Evolutionary conservation across 805 yeast genomes (phyloP), one percentile per base, ranked within the genome.

Genomic region (Isabelozyma pseudorhagii): DNA sequence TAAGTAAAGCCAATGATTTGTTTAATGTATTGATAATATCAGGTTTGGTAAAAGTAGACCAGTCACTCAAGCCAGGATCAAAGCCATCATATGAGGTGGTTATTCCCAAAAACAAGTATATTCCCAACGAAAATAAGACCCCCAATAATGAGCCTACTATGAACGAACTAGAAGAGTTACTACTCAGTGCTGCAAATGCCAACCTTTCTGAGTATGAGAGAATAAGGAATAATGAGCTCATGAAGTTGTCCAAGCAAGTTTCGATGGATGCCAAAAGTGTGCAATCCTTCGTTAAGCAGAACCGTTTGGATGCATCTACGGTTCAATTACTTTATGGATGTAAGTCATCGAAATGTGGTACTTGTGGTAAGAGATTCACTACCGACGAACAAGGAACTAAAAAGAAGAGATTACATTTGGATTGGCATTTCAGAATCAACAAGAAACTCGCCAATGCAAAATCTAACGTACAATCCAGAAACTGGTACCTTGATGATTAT

Each of bases 371-470:
- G 64, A 71, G 99, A 54, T 94, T 90, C 63, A 75, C 81, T 3
- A 78, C 79, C 47, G 80, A 84, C 36, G 71, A 67, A 2, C 79
- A 75, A 44, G 96, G 90, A 13, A 67, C 67, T 5, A 68, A 69
- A 44, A 79, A 80, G 50, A 80, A 72, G 50, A 58, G 84, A 46
- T 75, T 81, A 14, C 99, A 94, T 68, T 71, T 90, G 55, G 99
- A 93, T 67, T 93, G 97, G 97, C 98, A 93, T 72, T 91, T 90
- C 73, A 80, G 98, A 58, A 87, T 89, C 42, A 93, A 90, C 66
- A 89, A 89, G 63, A 84, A 87, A 59, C 73, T 88, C 44, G 56
- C 69, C 21, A 56, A 52, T 31, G 57, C 62, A 18, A 49, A 58
- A 13, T 59, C 66, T 21, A 61, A 64, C 27, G 83, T 85, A 42